Base-by-base conservation (phyloP, 768 basidiomycete genomes). In the Auricularia sp. region DNA sequence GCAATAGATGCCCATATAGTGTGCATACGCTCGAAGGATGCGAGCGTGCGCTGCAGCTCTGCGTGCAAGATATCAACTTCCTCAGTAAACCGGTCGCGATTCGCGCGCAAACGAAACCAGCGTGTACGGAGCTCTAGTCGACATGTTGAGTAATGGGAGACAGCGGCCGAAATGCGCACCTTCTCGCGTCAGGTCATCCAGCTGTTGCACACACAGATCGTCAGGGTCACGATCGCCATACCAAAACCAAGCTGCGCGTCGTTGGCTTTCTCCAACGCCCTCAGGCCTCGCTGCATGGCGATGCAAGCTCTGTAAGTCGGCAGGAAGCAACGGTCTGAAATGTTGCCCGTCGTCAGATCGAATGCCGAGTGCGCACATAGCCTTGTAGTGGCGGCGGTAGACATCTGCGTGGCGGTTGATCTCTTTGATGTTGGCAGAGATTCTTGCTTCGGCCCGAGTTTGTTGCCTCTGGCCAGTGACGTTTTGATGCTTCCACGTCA, bases 31-130 rank as follows among this genome's bases (percentile, higher is more conserved):
- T 6, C 2, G 44, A 66, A 64, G 7, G 53, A 61, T 1, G 3
- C 7, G 16, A n/a, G 18, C 11, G 67, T 51, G 3, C 67, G 60
- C 35, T 54, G 11, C 18, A 68, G 61, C 53, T 68, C 69, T 67
- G 63, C 66, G 54, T 66, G 60, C 12, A 68, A 54, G 2, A 66
- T 68, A 42, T 70, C 68, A 34, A 68, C 64, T 43, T 66, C 68
- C 63, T 70, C 69, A 21, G 43, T 42, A 66, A 66, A 70, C 8
- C 63, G 64, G 34, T 66, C 61, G 53, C 64, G 51, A 21, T 64
- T 44, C 1, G 65, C 67, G 1, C 65, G 60, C 2, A 34, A 44
- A 2, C 69, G 54, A 59, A 67, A 68, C n/a, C n/a, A n/a, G n/a
- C n/a, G n/a, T n/a, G n/a, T n/a, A n/a, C n/a, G n/a, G n/a, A n/a